Evolutionary conservation across 371 early-diverging fungal genomes (phyloP).

Genomic region (Lichtheimia corymbifera): DNA sequence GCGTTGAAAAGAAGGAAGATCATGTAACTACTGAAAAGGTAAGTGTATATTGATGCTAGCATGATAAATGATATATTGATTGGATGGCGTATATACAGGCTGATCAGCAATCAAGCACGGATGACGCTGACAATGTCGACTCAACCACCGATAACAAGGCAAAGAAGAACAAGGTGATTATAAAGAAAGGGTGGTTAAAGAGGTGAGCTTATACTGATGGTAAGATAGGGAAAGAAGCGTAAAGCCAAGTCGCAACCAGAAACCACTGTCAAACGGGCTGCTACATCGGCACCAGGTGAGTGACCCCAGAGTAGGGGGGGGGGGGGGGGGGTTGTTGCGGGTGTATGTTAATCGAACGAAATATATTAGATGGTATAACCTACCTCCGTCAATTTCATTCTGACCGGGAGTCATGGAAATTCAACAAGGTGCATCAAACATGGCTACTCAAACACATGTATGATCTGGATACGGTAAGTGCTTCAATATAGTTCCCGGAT

Average conservation of each 20-base stretch:
- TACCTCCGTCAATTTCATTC: slow-evolving; percentile 9
- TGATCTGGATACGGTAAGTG: slow-evolving; percentile 24
- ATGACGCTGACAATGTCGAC: no score
- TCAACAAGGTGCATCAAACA: slow-evolving; percentile 62
- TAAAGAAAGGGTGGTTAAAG: no score
- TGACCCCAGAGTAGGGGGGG: background rate
- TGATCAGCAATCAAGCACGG: no score
- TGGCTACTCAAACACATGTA: slow-evolving; percentile 65
- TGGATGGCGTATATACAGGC: no score
- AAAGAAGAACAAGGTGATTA: no score
- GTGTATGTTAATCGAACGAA: background rate
- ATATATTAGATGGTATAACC: slow-evolving; percentile 3
- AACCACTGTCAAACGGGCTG: background rate
- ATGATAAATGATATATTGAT: no score
- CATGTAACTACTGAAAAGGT: no score
- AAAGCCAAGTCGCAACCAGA: background rate
- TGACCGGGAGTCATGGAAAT: slow-evolving; percentile 53
- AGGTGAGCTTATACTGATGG: no score
- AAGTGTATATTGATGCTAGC: no score
- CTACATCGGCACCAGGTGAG: background rate
- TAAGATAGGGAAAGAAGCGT: slow-evolving; percentile 4
- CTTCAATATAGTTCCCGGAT: background rate
- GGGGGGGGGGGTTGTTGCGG: background rate
- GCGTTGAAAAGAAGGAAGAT: no score
- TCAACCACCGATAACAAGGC: no score